Evolutionary conservation across 495 filamentous ascomycete species (phyloP).

Genomic region (Xylaria palmicola): DNA sequence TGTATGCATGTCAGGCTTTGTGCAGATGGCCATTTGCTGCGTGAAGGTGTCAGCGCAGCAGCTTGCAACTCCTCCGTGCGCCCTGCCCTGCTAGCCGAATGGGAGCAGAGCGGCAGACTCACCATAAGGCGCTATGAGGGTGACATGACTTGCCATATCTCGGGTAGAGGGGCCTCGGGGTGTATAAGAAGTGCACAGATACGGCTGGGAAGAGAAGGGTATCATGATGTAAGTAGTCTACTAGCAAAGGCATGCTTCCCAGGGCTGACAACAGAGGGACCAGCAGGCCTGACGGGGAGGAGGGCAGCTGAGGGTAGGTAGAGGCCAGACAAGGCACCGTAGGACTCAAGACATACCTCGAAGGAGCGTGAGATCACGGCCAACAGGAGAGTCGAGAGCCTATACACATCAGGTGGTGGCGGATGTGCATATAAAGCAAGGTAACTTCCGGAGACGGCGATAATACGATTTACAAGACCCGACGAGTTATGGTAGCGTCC

Average conservation of each 20-base stretch:
- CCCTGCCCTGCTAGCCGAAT: not conserved
- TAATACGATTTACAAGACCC: not conserved
- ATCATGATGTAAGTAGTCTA: too few species aligned
- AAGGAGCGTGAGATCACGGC: not conserved
- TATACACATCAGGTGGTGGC: not conserved
- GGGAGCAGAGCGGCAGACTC: not conserved
- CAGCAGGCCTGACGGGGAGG: not conserved
- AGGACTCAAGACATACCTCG: constrained; percentile 10
- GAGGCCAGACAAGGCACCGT: not conserved
- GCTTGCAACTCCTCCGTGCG: not conserved
- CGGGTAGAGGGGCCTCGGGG: too few species aligned
- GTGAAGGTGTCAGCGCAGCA: not conserved
- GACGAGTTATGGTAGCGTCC: not conserved
- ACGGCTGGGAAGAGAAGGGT: not conserved
- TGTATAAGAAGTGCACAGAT: not conserved
- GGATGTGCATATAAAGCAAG: not conserved
- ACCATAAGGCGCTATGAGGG: not conserved
- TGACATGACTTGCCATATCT: not conserved
- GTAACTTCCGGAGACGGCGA: not conserved
- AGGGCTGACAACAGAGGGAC: not conserved
- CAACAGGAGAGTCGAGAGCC: not conserved
- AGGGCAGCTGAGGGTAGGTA: not conserved
- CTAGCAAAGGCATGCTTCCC: not conserved
- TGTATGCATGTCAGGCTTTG: not conserved
- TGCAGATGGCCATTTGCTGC: not conserved